Conservation (phyloP, 805 yeast species). For the Saccharomycopsis microspora region DNA sequence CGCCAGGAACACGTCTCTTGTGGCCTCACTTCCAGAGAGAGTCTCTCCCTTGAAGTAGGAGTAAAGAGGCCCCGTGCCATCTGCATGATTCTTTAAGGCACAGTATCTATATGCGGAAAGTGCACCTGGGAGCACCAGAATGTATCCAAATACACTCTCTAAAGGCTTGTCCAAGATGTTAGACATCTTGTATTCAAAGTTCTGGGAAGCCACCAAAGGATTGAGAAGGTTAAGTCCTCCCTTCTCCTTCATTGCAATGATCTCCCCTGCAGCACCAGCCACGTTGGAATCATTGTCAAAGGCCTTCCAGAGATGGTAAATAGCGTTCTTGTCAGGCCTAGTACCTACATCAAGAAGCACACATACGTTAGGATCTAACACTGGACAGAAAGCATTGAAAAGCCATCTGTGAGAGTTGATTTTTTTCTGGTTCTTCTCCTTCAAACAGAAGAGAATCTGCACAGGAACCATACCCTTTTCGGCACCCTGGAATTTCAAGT, state of each 20-base stretch:
- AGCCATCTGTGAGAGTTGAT: slow-evolving; percentile 98
- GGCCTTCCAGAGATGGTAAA: slow-evolving; percentile 94
- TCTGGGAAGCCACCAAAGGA: slow-evolving; percentile 92
- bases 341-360: slow-evolving; percentile 96
- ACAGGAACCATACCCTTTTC: slow-evolving; percentile 91
- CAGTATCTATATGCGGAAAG: slow-evolving; percentile 86
- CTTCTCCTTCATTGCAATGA: slow-evolving; percentile 88
- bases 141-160: slow-evolving; percentile 87
- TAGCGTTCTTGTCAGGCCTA: slow-evolving; percentile 75
- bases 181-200: slow-evolving; percentile 95
- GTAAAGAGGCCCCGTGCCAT: slow-evolving; percentile 84
- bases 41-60: slow-evolving; percentile 88
- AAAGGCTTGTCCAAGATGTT: slow-evolving; percentile 90
- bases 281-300: slow-evolving; percentile 93
- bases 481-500: slow-evolving; percentile 80
- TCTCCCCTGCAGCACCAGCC: slow-evolving; percentile 99
- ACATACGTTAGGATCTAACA: slow-evolving; percentile 83
- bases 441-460: slow-evolving; percentile 83
- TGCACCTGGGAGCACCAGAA: slow-evolving; percentile 92
- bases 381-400: slow-evolving; percentile 89
- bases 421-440: slow-evolving; percentile 85
- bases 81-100: slow-evolving; percentile 74
- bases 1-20: slow-evolving; percentile 81
- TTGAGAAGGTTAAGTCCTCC: slow-evolving; percentile 72
- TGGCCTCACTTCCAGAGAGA: slow-evolving; percentile 33